Conservation (phyloP, 164 flowering plant species). For the Akebia trifoliata region DNA sequence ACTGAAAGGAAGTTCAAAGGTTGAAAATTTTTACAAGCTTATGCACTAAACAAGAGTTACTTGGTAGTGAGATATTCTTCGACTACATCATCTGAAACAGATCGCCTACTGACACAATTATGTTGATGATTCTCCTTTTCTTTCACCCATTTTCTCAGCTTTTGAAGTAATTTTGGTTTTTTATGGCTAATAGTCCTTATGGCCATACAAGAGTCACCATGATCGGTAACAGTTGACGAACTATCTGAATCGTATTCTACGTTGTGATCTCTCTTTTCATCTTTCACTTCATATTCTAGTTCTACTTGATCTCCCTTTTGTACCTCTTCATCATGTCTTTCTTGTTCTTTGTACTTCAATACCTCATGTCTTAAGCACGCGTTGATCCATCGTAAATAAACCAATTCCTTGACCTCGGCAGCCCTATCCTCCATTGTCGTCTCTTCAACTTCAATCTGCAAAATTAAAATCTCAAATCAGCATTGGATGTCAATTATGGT, state of each 20-base stretch:
- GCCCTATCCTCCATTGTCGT: constrained; percentile 30
- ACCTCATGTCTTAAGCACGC: constrained; percentile 63
- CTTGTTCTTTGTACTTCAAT: constrained; percentile 29
- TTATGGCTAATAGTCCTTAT: constrained; percentile 17
- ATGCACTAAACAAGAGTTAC: constrained; percentile 23
- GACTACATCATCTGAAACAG: constrained; percentile 20
- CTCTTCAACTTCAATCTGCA: constrained; percentile 34
- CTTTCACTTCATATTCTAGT: constrained; percentile 13
- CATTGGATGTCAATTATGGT: not conserved
- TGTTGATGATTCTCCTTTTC: constrained; percentile 29
- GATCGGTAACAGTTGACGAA: constrained; percentile 6
- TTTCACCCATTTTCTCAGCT: constrained; percentile 58
- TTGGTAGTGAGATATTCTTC: constrained; percentile 13
- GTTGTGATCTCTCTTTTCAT: constrained; percentile 10
- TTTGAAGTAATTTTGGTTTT: constrained; percentile 40
- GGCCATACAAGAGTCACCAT: constrained; percentile 8
- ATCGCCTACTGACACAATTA: constrained; percentile 31
- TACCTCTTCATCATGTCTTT: constrained; percentile 9
- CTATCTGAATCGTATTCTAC: constrained; percentile 26
- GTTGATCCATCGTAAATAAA: constrained; percentile 45
- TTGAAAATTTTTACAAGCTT: not conserved
- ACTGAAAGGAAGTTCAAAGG: not conserved
- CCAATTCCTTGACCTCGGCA: constrained; percentile 39
- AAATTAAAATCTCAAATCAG: not conserved
- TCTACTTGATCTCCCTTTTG: constrained; percentile 8